Evolutionary conservation across 2,329 filamentous ascomycete genomes (phyloP).

Genomic region (Ceratocystiopsis sp.): DNA sequence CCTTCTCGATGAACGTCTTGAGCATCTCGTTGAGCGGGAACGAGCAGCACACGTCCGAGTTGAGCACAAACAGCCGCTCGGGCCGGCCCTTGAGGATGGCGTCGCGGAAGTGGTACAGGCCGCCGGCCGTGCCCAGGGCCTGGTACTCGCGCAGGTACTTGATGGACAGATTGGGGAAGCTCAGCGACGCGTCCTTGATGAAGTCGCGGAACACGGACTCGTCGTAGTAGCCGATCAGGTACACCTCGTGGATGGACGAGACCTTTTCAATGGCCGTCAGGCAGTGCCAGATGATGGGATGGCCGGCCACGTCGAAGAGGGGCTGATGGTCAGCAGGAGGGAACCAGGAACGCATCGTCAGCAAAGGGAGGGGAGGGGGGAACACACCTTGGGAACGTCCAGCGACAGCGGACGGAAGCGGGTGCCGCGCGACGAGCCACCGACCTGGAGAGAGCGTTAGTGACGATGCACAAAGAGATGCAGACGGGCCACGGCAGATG

Average conservation of each 20-base stretch:
- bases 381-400: conserved; percentile 72
- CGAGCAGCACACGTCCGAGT: conserved; percentile 96
- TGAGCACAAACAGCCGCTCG: conserved; percentile 91
- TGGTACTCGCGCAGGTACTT: conserved; percentile 97
- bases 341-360: too few relatives aligned
- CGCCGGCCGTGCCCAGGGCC: conserved; percentile 85
- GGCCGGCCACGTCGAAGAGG: conserved; percentile 93
- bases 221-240: conserved; percentile 98
- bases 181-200: conserved; percentile 74
- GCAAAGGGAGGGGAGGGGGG: background rate
- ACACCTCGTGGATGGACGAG: conserved; percentile 81
- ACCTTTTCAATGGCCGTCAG: conserved; percentile 82
- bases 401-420: conserved; percentile 88
- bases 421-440: conserved; percentile 87
- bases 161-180: conserved; percentile 77
- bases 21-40: conserved; percentile 96
- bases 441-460: conserved; percentile 43
- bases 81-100: conserved; percentile 91
- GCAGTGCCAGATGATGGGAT: conserved; percentile 97
- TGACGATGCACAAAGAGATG: too few relatives aligned
- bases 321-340: conserved; percentile 36
- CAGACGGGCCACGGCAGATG: too few relatives aligned
- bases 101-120: conserved; percentile 98
- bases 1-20: conserved; percentile 80
- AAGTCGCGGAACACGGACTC: conserved; percentile 95